phyloP scores from a whole-genome alignment of 306 rosid genomes.

The apple (Malus domestica) region DNA sequence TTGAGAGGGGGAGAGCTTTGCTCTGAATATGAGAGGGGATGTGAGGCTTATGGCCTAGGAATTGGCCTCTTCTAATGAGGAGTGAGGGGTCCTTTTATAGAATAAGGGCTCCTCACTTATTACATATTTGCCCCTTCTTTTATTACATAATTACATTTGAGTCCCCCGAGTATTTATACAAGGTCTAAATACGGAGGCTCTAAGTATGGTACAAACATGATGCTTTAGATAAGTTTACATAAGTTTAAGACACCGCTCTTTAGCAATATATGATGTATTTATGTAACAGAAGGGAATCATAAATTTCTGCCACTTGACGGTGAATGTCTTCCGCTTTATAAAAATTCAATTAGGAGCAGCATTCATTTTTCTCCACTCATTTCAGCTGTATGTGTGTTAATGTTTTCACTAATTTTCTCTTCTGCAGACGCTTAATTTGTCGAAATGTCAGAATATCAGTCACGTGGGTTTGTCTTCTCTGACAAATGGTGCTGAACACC shows the following conservation, averaged over 20 bases:
- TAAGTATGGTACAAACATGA: background rate
- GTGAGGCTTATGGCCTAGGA: too few species aligned
- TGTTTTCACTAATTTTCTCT: background rate
- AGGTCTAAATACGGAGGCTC: too few species aligned
- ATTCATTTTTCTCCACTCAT: background rate
- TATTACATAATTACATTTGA: too few species aligned
- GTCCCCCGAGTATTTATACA: too few species aligned
- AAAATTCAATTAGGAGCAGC: background rate
- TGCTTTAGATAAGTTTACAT: background rate
- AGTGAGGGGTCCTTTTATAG: too few species aligned
- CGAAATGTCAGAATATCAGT: conserved; percentile 48
- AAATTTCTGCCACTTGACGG: background rate
- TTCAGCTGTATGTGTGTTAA: background rate
- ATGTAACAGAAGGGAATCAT: background rate
- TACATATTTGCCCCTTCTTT: too few species aligned
- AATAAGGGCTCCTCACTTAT: too few species aligned
- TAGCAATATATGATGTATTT: background rate
- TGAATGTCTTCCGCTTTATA: background rate
- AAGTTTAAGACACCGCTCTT: background rate
- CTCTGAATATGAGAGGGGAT: too few species aligned
- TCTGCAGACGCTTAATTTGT: conserved; percentile 50
- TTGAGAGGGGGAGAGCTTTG: too few species aligned
- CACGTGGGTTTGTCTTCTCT: conserved; percentile 57
- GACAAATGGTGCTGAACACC: conserved; percentile 41
- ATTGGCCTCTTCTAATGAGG: too few species aligned